Conservation (phyloP, 208 protist genomes). For the Crithidia thermophila region DNA sequence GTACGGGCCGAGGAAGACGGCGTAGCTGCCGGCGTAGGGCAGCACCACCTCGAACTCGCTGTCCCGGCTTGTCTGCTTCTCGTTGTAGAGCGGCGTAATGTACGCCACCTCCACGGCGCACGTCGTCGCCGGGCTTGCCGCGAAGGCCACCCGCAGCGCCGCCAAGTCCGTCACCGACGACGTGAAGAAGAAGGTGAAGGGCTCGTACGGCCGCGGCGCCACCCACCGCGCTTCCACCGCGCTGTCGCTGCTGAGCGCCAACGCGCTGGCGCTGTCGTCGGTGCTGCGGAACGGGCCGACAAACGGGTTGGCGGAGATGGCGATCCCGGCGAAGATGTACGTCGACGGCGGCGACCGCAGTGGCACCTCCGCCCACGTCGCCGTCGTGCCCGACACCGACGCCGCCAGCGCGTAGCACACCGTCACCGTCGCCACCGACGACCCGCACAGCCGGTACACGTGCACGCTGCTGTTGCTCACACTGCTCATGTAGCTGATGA, state of each 20-base stretch:
- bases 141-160: constrained; percentile 67
- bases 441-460: constrained; percentile 67
- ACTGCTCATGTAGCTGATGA: constrained; percentile 31
- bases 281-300: constrained; percentile 36
- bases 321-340: constrained; percentile 57
- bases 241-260: constrained; percentile 14
- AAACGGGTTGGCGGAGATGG: constrained; percentile 55
- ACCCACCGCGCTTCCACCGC: constrained; percentile 11
- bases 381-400: neutral
- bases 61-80: constrained; percentile 13
- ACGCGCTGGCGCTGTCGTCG: constrained; percentile 7
- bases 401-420: constrained; percentile 74
- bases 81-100: constrained; percentile 52
- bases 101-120: constrained; percentile 59
- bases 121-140: constrained; percentile 34
- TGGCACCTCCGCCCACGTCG: constrained; percentile 83
- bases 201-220: constrained; percentile 74
- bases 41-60: constrained; percentile 69
- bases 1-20: constrained; percentile 64
- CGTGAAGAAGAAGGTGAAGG: constrained; percentile 66
- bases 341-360: constrained; percentile 41
- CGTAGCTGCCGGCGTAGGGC: constrained; percentile 50
- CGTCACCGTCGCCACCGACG: constrained; percentile 46
- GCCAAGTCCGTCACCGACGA: constrained; percentile 29
- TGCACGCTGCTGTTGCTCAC: constrained; percentile 47